Base-by-base conservation (phyloP, 495 filamentous ascomycete species). In the Aspergillus sclerotioniger region DNA sequence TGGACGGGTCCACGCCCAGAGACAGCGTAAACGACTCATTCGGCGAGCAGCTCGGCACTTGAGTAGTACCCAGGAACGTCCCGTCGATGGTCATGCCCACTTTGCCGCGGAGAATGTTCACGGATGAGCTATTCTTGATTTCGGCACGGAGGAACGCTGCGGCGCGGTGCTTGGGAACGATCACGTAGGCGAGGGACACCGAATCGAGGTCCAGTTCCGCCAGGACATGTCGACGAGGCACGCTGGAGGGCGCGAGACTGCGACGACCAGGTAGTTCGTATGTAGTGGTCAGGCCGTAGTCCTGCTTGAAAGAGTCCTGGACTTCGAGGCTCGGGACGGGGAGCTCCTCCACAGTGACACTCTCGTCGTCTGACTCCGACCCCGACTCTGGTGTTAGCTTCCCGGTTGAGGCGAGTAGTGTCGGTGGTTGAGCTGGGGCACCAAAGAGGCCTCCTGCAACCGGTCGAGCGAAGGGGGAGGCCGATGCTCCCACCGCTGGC, bases 1-100 rank as follows among this genome's bases (percentile, higher is more conserved):
- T 81, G 15, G 73, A 73, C 5, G 85, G 85, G 62, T 90, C 87
- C 15, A 90, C 78, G 17, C 88, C 88, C 0, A 91, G 77, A 21
- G 79, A 75, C 9, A 91, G 67, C 44, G 70, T 74, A 72, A 90
- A 86, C 33, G 70, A 62, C 29, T 87, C 81, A n/a, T 82, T 83
- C 12, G 86, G 77, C 45, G 78, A 81, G 65, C 83, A 83, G 45
- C 78, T 78, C 9, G 84, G 79, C 6, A 89, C 66, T 0, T 71
- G 70, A 1, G 82, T 77, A 41, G 82, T 83, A 9, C 88, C 88
- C 31, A 91, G 69, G 67, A 90, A 90, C 9, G 78, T 80, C 3
- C 83, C 84, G 63, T 90, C 88, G 21, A 90, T 84, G 3, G 86
- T 87, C 13, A 90, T 74, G 2, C 86, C 85, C 0, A 78, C 78